These are phyloP conservation scores for Suillus alpinus DNA, from an alignment of 768 basidiomycete genomes.

Conservation along the genomic window DNA sequence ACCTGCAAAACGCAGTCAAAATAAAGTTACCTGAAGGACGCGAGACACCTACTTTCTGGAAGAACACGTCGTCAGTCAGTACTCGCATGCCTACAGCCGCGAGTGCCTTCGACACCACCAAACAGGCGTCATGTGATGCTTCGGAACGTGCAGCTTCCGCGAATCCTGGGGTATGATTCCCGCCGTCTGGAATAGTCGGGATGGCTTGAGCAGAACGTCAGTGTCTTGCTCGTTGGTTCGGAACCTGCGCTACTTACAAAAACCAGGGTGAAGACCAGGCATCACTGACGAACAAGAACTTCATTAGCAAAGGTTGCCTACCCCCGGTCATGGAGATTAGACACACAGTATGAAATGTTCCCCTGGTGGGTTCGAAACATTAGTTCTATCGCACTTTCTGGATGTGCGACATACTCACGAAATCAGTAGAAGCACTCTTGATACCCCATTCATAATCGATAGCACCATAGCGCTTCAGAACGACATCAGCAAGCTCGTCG, in stretches of 20 bases:
- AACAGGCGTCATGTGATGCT: no score
- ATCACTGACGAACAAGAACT: slow-evolving; percentile 25
- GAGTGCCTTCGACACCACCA: slow-evolving; percentile 62
- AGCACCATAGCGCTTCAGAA: slow-evolving; percentile 52
- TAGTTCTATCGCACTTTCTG: not conserved
- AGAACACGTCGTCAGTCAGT: slow-evolving; percentile 59
- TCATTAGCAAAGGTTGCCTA: slow-evolving; percentile 9
- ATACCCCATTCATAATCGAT: slow-evolving; percentile 63
- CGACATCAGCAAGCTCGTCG: slow-evolving; percentile 56
- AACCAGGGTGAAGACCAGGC: slow-evolving; percentile 66
- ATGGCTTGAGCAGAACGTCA: no score
- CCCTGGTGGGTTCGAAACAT: not conserved
- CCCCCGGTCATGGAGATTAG: not conserved
- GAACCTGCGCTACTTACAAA: slow-evolving; percentile 20
- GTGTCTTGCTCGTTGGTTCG: not conserved
- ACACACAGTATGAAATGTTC: slow-evolving; percentile 64
- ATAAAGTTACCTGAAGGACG: not conserved
- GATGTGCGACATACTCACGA: slow-evolving; percentile 43
- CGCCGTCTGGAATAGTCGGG: no score
- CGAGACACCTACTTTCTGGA: slow-evolving; percentile 40
- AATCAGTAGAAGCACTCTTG: slow-evolving; percentile 69
- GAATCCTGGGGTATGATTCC: no score
- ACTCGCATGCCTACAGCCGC: slow-evolving; percentile 63
- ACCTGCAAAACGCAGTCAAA: no score
- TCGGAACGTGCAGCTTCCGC: no score